Evolutionary conservation across 208 protist genomes (phyloP).

Genomic region (Crithidia sp.): DNA sequence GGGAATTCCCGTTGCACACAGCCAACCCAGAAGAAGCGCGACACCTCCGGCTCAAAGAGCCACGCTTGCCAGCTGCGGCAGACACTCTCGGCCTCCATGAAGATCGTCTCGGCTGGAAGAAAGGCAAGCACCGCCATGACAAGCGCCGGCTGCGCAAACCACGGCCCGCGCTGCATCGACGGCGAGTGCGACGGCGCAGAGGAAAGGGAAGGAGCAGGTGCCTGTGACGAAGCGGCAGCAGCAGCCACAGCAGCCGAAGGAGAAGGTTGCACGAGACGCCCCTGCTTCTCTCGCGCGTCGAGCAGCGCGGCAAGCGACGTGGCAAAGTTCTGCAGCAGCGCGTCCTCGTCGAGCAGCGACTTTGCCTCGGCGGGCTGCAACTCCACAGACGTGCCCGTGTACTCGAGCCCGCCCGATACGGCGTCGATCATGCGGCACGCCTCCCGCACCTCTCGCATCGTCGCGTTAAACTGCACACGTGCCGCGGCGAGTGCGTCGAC

Average conservation of each 20-base stretch:
- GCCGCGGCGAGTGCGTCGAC: conserved; percentile 51
- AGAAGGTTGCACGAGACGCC: neutral
- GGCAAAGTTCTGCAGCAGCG: conserved; percentile 55
- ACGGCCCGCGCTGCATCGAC: neutral
- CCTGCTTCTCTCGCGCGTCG: conserved; percentile 13
- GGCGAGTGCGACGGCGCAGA: neutral
- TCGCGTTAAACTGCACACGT: conserved; percentile 28
- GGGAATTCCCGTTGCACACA: conserved; percentile 82
- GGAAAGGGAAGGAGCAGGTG: neutral
- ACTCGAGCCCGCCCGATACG: conserved; percentile 43
- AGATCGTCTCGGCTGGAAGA: conserved; percentile 54
- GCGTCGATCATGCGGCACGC: conserved; percentile 49
- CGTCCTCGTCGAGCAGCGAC: conserved; percentile 52
- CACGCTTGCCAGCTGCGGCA: conserved; percentile 69
- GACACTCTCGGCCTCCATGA: conserved; percentile 65
- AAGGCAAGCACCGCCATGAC: conserved; percentile 72
- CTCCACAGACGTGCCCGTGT: conserved; percentile 29
- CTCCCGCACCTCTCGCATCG: conserved; percentile 42
- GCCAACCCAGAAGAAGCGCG: conserved; percentile 72
- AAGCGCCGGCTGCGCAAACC: conserved; percentile 37
- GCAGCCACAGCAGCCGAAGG: neutral
- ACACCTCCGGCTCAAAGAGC: conserved; percentile 49
- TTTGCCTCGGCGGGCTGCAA: conserved; percentile 43
- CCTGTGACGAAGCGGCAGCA: neutral
- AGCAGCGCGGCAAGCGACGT: conserved; percentile 38